Percentiles rank a stretch among this genome's conserved stretches.
Conservation (phyloP, 2,329 filamentous ascomycete species). For the Ceratocystis ficicola region DNA sequence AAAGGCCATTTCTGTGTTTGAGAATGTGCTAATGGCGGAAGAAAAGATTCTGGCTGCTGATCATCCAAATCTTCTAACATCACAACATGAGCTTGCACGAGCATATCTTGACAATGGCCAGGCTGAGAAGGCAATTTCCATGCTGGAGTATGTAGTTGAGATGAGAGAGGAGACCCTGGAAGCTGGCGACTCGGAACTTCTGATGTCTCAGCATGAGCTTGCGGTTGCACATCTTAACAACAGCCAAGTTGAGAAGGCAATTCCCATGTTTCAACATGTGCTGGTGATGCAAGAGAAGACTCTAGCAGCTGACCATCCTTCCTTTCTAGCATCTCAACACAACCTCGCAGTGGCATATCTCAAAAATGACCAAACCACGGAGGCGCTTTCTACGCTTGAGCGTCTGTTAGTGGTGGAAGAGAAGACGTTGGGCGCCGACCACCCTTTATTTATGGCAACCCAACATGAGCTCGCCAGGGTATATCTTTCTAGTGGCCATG, state of each 20-base stretch:
- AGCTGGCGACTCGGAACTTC: background rate
- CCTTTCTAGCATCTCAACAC: too few relatives aligned
- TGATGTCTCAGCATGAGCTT: background rate
- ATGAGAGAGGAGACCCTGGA: background rate
- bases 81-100: background rate
- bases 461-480: background rate
- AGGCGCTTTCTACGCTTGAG: background rate
- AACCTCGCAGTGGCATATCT: background rate
- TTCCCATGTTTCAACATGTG: background rate
- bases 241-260: background rate
- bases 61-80: background rate
- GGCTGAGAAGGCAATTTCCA: background rate
- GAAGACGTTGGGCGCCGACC: background rate
- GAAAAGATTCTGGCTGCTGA: background rate
- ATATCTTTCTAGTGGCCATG: background rate
- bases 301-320: background rate
- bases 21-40: background rate
- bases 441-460: background rate
- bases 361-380: background rate
- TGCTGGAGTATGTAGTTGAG: background rate
- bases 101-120: background rate
- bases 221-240: background rate
- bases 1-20: background rate
- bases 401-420: background rate
- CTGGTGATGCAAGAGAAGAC: background rate